Base-by-base conservation (phyloP, 805 yeast genomes). In the Teunomyces panamensis region DNA sequence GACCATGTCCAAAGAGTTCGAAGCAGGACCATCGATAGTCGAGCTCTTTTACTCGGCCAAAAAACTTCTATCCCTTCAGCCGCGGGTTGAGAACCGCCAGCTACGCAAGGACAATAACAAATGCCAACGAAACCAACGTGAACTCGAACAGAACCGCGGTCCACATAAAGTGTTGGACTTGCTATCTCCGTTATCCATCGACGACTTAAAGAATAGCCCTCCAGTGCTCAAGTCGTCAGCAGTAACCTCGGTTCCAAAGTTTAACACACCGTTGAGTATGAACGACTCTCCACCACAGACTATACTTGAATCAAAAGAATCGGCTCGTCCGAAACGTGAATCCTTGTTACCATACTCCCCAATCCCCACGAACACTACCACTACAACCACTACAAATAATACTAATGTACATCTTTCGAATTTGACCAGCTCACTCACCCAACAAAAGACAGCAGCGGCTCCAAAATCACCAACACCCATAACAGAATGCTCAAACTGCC, bases 401-500 rank as follows among this genome's bases (percentile, higher is more conserved):
- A 24, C 29, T 10, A 17, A 16, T 10, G 16, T 26, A 3, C 41
- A 26, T 37, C 30, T 20, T 26, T 58, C 64, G 13, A 60, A 59
- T 42, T 50, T 59, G 43, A 60, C 67, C 4, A 49, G 50, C 6
- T 58, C 62, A n/a, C 46, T 60, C 8, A 47, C 55, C 9, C 51
- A 55, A 39, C 55, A 51, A 39, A 49, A 50, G 28, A 44, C 39
- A 14, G 47, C 39, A 14, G 39, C 43, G 20, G 24, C 41, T n/a
- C 28, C 49, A 7, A 37, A 29, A 11, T 28, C 39, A n/a, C 14
- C 37, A 26, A 8, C 43, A 5, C 54, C 53, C 16, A 50, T 51
- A 14, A 69, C 77, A 3, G 79, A 76, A 52, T 81, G 86, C 59
- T 68, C 67, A 47, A 81, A 81, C 62, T 81, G 86, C 58, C 77